phyloP scores from a whole-genome alignment of 108 stramenopile species.

The Nitzschia sp. region DNA sequence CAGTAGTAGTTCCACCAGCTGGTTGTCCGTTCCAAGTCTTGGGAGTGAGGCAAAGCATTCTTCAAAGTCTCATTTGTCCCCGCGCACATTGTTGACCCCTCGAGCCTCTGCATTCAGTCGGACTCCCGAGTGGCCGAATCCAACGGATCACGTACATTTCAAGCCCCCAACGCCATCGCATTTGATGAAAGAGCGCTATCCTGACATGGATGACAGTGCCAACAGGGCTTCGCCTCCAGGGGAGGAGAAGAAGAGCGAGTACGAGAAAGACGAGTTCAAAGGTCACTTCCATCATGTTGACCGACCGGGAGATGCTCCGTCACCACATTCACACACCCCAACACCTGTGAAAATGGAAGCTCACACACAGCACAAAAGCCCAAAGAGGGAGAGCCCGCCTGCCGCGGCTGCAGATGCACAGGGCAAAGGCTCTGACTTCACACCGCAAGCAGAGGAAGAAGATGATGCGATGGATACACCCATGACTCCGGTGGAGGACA shows the following conservation, averaged over 20 bases:
- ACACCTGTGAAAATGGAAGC: no score
- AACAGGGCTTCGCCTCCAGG: constrained; percentile 11
- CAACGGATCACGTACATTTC: background rate
- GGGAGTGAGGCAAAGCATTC: constrained; percentile 19
- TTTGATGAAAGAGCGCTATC: background rate
- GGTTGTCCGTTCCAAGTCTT: constrained; percentile 33
- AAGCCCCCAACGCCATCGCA: constrained; percentile 2
- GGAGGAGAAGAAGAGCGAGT: constrained; percentile 20
- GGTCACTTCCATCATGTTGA: no score
- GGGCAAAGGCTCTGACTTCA: no score
- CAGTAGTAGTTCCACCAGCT: constrained; percentile 10
- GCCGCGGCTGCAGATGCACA: no score
- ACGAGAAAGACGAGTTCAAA: background rate
- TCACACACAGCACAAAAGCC: no score
- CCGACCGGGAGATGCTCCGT: no score
- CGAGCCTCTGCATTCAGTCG: background rate
- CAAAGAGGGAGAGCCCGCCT: no score
- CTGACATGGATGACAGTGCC: background rate
- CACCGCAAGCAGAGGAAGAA: no score
- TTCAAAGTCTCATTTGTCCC: background rate
- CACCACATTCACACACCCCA: no score
- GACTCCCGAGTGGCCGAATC: background rate
- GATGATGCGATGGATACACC: no score
- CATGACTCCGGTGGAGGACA: constrained; percentile 24
- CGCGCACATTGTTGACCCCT: constrained; percentile 10